These are phyloP conservation scores for Monilinia vaccinii-corymbosi DNA, from an alignment of 2,329 filamentous ascomycete species.

Conservation along the genomic window DNA sequence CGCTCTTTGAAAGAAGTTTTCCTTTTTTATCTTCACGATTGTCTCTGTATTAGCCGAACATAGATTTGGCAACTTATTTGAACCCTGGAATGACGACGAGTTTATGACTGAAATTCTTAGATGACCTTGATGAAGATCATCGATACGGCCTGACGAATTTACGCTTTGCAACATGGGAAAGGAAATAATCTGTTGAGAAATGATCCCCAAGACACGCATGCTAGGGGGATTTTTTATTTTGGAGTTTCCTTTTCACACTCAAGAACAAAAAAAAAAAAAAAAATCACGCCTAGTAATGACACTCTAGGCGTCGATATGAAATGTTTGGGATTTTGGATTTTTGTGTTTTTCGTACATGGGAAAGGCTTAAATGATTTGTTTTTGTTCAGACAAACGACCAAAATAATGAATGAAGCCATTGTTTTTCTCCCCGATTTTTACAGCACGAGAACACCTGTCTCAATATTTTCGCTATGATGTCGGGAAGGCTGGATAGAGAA, in stretches of 20 bases:
- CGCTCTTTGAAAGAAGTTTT: conserved; percentile 26
- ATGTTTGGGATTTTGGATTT: conserved; percentile 1
- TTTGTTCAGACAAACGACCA: conserved; percentile 8
- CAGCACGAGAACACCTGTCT: conserved; percentile 1
- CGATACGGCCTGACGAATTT: conserved; percentile 19
- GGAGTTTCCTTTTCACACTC: conserved; percentile 8
- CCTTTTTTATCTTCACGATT: conserved; percentile 24
- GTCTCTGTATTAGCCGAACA: conserved; percentile 34
- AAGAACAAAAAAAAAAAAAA: conserved; percentile 8
- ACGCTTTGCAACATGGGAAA: conserved; percentile 18
- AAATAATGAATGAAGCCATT: conserved; percentile 3
- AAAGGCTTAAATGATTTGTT: conserved; percentile 10
- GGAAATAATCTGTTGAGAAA: conserved; percentile 19
- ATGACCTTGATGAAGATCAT: conserved; percentile 15
- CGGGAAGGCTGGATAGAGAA: conserved; percentile 6
- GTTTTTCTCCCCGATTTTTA: not conserved
- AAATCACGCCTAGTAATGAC: conserved; percentile 26
- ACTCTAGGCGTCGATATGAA: conserved; percentile 22
- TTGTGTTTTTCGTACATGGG: conserved; percentile 6
- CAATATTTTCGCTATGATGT: conserved; percentile 2
- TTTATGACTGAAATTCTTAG: conserved; percentile 31
- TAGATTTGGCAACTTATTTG: conserved; percentile 31
- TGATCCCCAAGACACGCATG: conserved; percentile 27
- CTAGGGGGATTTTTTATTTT: conserved; percentile 11
- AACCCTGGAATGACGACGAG: conserved; percentile 32